A percentile compares a stretch with the other conserved stretches of the same genome.
Evolutionary conservation across 179 eudicot species (phyloP).

Genomic region (Camellia oleifera): DNA sequence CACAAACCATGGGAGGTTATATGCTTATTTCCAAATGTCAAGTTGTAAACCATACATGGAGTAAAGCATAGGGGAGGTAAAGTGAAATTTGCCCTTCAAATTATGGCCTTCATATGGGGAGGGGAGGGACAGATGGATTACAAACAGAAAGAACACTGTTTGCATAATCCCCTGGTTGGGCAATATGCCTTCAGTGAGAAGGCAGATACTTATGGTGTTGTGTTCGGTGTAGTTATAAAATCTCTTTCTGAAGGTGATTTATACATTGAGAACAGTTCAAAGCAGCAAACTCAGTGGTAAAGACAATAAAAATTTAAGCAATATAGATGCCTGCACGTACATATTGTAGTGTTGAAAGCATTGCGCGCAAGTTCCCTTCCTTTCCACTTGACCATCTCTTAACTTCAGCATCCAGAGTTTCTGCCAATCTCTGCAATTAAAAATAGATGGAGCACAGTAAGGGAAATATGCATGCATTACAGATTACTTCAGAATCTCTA

Average conservation of each 20-base stretch:
- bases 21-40: too few species aligned
- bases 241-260: neutral
- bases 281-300: neutral
- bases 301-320: neutral
- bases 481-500: slow-evolving; percentile 8
- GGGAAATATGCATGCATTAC: neutral
- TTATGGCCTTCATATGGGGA: neutral
- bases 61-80: too few species aligned
- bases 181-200: neutral
- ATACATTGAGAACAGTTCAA: neutral
- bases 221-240: neutral
- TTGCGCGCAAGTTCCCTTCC: slow-evolving; percentile 91
- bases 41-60: too few species aligned
- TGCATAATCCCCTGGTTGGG: neutral
- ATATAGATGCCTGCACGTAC: slow-evolving; percentile 39
- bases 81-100: too few species aligned
- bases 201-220: neutral
- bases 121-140: too few species aligned
- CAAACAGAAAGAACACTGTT: neutral
- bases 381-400: slow-evolving; percentile 97
- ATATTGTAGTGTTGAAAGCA: slow-evolving; percentile 94
- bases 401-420: slow-evolving; percentile 89
- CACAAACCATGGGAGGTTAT: too few species aligned
- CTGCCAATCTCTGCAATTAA: slow-evolving; percentile 70
- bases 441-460: slow-evolving; percentile 9